Evolutionary conservation across 2,329 filamentous ascomycete genomes (phyloP), one percentile per base, ranked within the genome.

Genomic region (Trichoderma hamatum): DNA sequence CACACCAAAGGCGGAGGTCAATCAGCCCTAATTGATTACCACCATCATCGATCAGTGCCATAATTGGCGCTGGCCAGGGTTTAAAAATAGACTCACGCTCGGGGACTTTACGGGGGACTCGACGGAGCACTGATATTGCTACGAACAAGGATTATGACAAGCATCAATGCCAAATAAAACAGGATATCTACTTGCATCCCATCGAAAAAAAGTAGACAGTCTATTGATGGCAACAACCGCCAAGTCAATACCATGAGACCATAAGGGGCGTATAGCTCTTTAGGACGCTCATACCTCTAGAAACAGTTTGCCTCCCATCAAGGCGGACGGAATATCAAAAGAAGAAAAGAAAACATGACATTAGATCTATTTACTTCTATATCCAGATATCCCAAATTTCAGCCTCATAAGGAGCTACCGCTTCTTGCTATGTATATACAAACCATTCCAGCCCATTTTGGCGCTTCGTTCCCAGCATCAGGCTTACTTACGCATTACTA

Each of bases 11-110:
- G 21, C 36, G 52, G 52, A 49, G 26, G 52, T 21, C 26, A 11
- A 65, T 46, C 52, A 66, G 28, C 28, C 26, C 36, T 32, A 59
- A 66, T 28, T 16, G 30, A 49, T 55, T 64, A 54, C 54, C 28
- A 19, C 5, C 13, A 39, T 28, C 10, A 26, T 28, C n/a, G 26
- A n/a, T 26, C 19, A 51, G 24, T 19, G 28, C 16, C 59, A 51
- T 19, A 13, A 19, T 28, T 9, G 14, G 51, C 34, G 32, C 51
- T 30, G 14, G 32, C 49, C 24, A 55, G 21, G 39, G 13, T 13
- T 54, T 43, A 64, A 64, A 64, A 43, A 55, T 64, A 43, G 49
- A 43, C 14, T 2, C n/a, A 11, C 21, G 21, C 10, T 46, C 28
- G 62, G 52, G 36, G 9, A 46, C 1, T 34, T 58, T 56, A 55